Percentiles rank a stretch among this genome's conserved stretches.
Conservation (phyloP, 1,284 basidiomycete species). For the Heterobasidion occidentale region DNA sequence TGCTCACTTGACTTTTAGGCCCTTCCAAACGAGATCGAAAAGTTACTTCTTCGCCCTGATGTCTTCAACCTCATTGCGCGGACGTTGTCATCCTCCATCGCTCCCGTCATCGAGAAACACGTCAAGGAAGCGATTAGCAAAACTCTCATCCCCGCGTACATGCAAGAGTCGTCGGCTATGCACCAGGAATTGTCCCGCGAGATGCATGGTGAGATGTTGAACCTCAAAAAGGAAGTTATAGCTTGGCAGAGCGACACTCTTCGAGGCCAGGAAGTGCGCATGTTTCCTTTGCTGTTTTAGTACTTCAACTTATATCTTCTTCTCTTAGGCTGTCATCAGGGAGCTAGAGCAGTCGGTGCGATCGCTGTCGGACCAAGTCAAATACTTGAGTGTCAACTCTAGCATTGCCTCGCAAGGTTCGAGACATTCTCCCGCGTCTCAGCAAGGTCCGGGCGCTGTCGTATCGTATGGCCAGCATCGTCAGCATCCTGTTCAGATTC, state of each 20-base stretch:
- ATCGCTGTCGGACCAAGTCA: slow-evolving; percentile 68
- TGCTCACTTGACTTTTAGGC: slow-evolving; percentile 32
- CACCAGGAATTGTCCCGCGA: slow-evolving; percentile 72
- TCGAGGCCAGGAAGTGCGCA: slow-evolving; percentile 64
- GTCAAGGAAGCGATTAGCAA: slow-evolving; percentile 73
- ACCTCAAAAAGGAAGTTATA: slow-evolving; percentile 67
- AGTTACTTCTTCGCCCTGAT: slow-evolving; percentile 66
- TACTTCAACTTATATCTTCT: not conserved
- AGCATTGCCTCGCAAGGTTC: slow-evolving; percentile 18
- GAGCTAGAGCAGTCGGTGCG: slow-evolving; percentile 73
- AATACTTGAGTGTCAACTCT: slow-evolving; percentile 58
- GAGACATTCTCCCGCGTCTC: slow-evolving; percentile 31
- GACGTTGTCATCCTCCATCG: slow-evolving; percentile 57
- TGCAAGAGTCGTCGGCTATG: slow-evolving; percentile 59
- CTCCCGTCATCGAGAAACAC: slow-evolving; percentile 68
- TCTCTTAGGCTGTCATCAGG: slow-evolving; percentile 55
- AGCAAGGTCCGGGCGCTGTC: slow-evolving; percentile 6
- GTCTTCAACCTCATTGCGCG: slow-evolving; percentile 68
- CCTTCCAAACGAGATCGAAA: slow-evolving; percentile 70
- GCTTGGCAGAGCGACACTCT: slow-evolving; percentile 72
- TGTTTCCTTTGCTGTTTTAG: not conserved
- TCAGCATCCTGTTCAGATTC: slow-evolving; percentile 5
- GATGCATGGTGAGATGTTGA: slow-evolving; percentile 64
- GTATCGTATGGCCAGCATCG: slow-evolving; percentile 10
- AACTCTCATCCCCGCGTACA: slow-evolving; percentile 65